Percentiles rank a stretch among this genome's conserved stretches.
Conservation (phyloP, 2,329 filamentous ascomycete species). For the Fusarium buharicum region DNA sequence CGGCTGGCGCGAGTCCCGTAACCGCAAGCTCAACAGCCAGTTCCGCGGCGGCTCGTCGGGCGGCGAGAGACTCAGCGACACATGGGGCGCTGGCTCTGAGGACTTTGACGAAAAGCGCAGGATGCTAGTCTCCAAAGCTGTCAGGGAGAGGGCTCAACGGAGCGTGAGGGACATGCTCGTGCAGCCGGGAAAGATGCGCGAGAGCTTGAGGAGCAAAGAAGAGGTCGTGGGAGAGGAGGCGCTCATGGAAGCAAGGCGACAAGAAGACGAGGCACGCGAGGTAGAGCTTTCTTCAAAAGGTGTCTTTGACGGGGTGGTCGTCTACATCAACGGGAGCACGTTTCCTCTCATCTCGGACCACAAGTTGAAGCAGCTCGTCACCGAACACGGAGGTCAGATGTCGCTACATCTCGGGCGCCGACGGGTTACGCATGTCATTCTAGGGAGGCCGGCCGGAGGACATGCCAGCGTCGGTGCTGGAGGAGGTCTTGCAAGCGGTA, state of each 20-base stretch:
- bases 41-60: conserved; percentile 68
- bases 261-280: conserved; percentile 63
- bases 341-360: conserved; percentile 85
- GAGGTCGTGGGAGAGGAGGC: conserved; percentile 35
- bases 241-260: conserved; percentile 49
- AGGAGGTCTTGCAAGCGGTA: conserved; percentile 79
- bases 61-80: conserved; percentile 70
- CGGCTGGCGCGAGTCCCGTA: conserved; percentile 77
- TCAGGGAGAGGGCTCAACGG: conserved; percentile 51
- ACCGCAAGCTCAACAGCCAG: conserved; percentile 75
- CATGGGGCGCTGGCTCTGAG: conserved; percentile 71
- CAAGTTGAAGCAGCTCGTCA: conserved; percentile 81
- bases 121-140: conserved; percentile 57
- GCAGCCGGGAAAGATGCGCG: conserved; percentile 57
- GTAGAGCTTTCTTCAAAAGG: conserved; percentile 45
- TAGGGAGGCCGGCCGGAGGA: conserved; percentile 68
- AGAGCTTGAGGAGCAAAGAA: conserved; percentile 26
- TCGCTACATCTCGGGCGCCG: conserved; percentile 77
- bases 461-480: conserved; percentile 64
- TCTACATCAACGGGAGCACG: conserved; percentile 91
- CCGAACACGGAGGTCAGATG: conserved; percentile 76
- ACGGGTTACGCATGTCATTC: conserved; percentile 85
- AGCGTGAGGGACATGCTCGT: conserved; percentile 67
- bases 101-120: conserved; percentile 61
- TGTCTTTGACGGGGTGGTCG: conserved; percentile 76